Percentiles rank a stretch among this genome's conserved stretches.
Conservation (phyloP, 2,329 filamentous ascomycete species). For the Tolypocladium album region DNA sequence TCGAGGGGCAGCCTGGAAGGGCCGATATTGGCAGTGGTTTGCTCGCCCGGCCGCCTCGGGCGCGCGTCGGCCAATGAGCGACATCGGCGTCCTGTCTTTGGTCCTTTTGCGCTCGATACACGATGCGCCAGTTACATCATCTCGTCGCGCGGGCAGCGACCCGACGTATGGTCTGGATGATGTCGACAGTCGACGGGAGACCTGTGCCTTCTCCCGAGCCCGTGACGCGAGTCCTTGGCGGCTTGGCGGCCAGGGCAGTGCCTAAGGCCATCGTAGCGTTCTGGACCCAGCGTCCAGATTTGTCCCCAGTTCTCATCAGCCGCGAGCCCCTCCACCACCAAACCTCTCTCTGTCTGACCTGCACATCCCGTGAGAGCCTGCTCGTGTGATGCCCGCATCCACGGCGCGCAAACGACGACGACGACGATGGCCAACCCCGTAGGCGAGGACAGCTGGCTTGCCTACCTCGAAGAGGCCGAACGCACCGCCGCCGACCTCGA, state of each 20-base stretch:
- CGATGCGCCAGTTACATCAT: background rate
- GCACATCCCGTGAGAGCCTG: background rate
- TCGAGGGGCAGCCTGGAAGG: background rate
- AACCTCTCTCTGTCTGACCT: background rate
- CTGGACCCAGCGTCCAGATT: background rate
- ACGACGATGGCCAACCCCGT: constrained; percentile 42
- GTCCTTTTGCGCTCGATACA: background rate
- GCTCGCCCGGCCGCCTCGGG: background rate
- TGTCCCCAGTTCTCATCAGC: background rate
- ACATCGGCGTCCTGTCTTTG: background rate
- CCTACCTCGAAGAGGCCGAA: constrained; percentile 64
- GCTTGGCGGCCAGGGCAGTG: background rate
- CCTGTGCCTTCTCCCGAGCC: background rate
- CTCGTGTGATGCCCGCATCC: constrained; percentile 2
- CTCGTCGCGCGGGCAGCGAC: too few species aligned
- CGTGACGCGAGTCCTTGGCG: background rate
- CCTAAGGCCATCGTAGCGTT: background rate
- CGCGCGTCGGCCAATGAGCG: background rate
- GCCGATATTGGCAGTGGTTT: background rate
- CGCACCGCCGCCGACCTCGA: constrained; percentile 51
- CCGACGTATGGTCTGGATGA: too few species aligned
- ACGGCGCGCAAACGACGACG: background rate
- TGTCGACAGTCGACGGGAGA: background rate
- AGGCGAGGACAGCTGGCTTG: constrained; percentile 68
- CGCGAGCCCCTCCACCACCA: background rate